Percentiles rank a stretch among this genome's conserved stretches.
These are phyloP conservation scores for Kwoniella europaea DNA, from an alignment of 768 basidiomycete species.

Conservation along the genomic window DNA sequence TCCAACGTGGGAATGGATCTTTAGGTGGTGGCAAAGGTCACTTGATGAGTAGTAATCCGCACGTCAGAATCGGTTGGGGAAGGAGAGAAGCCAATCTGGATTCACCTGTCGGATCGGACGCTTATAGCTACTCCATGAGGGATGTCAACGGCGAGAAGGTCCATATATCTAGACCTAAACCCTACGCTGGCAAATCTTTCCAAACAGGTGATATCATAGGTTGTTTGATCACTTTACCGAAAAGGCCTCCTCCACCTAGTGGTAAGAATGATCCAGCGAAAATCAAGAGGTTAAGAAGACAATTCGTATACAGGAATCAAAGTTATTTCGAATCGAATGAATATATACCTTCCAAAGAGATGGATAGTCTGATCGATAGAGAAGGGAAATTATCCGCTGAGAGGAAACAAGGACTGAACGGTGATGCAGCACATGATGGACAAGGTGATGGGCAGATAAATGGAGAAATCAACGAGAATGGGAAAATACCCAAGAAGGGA, in stretches of 20 bases:
- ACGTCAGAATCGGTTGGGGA: conserved; percentile 90
- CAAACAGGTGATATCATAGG: conserved; percentile 86
- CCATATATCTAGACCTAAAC: conserved; percentile 75
- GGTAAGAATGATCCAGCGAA: conserved; percentile 68
- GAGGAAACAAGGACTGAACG: conserved; percentile 16
- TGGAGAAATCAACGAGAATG: conserved; percentile 1
- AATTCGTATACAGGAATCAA: conserved; percentile 95
- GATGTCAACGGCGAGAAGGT: conserved; percentile 94
- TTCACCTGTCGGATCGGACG: conserved; percentile 89
- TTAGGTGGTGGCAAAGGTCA: conserved; percentile 61
- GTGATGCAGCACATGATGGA: conserved; percentile 4
- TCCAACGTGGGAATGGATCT: conserved; percentile 66
- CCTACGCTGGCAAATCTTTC: conserved; percentile 68
- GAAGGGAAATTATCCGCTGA: conserved; percentile 55
- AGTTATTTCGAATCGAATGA: conserved; percentile 94
- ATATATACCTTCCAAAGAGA: conserved; percentile 86
- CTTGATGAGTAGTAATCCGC: conserved; percentile 60
- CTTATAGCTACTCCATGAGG: conserved; percentile 86
- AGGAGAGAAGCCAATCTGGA: conserved; percentile 91
- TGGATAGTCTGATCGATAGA: conserved; percentile 82
- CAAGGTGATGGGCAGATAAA: not conserved
- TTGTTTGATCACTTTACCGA: conserved; percentile 87
- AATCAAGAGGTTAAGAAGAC: conserved; percentile 83
- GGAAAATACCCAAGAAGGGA: conserved; percentile 7
- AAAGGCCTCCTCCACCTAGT: conserved; percentile 58